These are phyloP conservation scores for Verbena officinalis DNA, from an alignment of 257 asterid species.

Conservation along the genomic window DNA sequence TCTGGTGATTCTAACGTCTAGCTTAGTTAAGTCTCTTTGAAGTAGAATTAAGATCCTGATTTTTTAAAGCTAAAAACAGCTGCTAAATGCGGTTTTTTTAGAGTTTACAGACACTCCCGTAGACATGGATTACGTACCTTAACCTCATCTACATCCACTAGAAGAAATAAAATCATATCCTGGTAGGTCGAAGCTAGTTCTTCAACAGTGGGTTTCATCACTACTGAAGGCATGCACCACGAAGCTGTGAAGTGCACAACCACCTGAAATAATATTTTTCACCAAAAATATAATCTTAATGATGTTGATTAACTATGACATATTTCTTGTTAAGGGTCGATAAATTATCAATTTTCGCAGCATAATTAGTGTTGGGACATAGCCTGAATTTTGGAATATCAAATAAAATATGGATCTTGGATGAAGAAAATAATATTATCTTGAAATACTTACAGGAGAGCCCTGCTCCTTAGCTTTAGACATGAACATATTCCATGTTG, in stretches of 20 bases:
- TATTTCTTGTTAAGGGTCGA: background rate
- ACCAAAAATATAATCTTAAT: background rate
- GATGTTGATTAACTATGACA: background rate
- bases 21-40: too few relatives aligned
- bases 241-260: conserved; percentile 35
- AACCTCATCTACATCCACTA: conserved; percentile 39
- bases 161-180: conserved; percentile 29
- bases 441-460: conserved; percentile 42
- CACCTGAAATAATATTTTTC: conserved; percentile 27
- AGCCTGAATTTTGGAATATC: too few relatives aligned
- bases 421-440: too few relatives aligned
- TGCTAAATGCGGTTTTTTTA: too few relatives aligned
- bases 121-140: conserved; percentile 26
- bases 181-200: conserved; percentile 22
- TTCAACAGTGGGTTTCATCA: conserved; percentile 29
- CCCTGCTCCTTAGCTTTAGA: conserved; percentile 45
- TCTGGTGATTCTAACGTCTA: too few relatives aligned
- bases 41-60: too few relatives aligned
- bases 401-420: too few relatives aligned
- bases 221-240: conserved; percentile 41
- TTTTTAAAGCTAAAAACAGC: too few relatives aligned
- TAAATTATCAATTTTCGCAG: background rate
- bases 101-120: too few relatives aligned
- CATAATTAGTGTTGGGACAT: background rate
- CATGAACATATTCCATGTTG: conserved; percentile 48